Percentiles rank a stretch among this genome's conserved stretches.
Conservation (phyloP, 2,329 filamentous ascomycete genomes). For the Pleoardoris graminearum region DNA sequence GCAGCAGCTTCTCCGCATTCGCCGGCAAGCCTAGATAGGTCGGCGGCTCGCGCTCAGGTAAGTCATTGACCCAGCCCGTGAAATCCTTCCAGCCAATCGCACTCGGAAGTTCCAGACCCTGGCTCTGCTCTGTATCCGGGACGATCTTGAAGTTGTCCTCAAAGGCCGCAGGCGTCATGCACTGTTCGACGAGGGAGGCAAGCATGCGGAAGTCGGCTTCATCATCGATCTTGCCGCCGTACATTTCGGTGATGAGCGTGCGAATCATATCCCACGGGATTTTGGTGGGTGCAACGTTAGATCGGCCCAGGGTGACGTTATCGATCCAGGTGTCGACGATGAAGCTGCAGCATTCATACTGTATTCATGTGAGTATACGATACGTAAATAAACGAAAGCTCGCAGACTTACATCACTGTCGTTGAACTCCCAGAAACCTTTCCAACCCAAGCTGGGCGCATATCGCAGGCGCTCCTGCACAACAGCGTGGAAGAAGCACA, state of each 20-base stretch:
- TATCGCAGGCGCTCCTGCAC: slow-evolving; percentile 94
- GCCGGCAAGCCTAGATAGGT: slow-evolving; percentile 92
- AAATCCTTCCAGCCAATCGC: slow-evolving; percentile 86
- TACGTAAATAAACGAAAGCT: slow-evolving; percentile 1
- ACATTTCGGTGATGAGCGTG: slow-evolving; percentile 88
- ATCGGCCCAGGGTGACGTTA: slow-evolving; percentile 76
- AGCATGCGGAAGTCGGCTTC: slow-evolving; percentile 80
- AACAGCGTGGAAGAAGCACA: slow-evolving; percentile 94
- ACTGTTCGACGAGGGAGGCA: slow-evolving; percentile 70
- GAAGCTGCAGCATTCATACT: slow-evolving; percentile 97
- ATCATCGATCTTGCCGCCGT: slow-evolving; percentile 96
- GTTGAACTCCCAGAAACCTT: slow-evolving; percentile 99
- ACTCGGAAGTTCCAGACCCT: slow-evolving; percentile 72
- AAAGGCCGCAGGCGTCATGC: slow-evolving; percentile 86
- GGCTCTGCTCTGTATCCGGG: slow-evolving; percentile 58
- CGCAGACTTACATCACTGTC: slow-evolving; percentile 84
- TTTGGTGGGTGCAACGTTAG: slow-evolving; percentile 90
- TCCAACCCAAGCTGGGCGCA: slow-evolving; percentile 92
- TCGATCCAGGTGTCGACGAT: slow-evolving; percentile 97
- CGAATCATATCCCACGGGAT: slow-evolving; percentile 97
- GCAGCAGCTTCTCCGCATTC: slow-evolving; percentile 92
- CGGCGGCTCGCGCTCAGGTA: slow-evolving; percentile 94
- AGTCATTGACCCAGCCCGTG: slow-evolving; percentile 82
- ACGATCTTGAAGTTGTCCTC: slow-evolving; percentile 92
- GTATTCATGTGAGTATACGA: slow-evolving; percentile 34